phyloP scores from a whole-genome alignment of 1,284 basidiomycete species.

The Ustilago lituana region DNA sequence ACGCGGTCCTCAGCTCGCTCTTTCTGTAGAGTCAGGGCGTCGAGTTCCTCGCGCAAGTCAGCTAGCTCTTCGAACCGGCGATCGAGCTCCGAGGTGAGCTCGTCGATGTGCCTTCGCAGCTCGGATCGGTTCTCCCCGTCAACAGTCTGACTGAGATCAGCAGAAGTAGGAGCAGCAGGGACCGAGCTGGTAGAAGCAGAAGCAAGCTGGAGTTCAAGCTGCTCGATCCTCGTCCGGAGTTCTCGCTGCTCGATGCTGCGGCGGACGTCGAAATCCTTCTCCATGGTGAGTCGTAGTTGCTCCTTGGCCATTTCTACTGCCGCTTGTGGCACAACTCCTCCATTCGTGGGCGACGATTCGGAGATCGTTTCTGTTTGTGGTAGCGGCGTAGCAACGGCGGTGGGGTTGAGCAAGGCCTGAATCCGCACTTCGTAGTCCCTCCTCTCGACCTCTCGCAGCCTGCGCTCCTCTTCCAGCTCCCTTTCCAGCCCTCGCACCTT shows the following conservation, averaged over 20 bases:
- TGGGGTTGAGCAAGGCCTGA: constrained; percentile 8
- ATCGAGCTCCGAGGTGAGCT: constrained; percentile 22
- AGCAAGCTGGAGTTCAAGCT: constrained; percentile 18
- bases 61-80: constrained; percentile 28
- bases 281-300: constrained; percentile 17
- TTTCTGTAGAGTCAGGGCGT: neutral
- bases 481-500: constrained; percentile 3
- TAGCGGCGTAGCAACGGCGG: no score
- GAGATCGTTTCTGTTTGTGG: no score
- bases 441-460: constrained; percentile 26
- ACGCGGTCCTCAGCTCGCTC: constrained; percentile 2
- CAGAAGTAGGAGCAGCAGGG: neutral
- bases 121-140: neutral
- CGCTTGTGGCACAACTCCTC: no score
- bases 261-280: constrained; percentile 42
- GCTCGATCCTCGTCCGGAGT: neutral
- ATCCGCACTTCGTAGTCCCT: constrained; percentile 35
- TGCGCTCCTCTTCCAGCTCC: constrained; percentile 25
- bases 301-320: constrained; percentile 19
- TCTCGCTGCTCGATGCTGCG: constrained; percentile 21
- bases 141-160: neutral
- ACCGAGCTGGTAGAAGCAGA: no score
- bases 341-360: no score
- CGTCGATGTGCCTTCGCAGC: constrained; percentile 3
- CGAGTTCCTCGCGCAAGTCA: constrained; percentile 26